These are phyloP conservation scores for Micromonas commoda DNA, from an alignment of 139 green algal genomes.

Conservation along the genomic window DNA sequence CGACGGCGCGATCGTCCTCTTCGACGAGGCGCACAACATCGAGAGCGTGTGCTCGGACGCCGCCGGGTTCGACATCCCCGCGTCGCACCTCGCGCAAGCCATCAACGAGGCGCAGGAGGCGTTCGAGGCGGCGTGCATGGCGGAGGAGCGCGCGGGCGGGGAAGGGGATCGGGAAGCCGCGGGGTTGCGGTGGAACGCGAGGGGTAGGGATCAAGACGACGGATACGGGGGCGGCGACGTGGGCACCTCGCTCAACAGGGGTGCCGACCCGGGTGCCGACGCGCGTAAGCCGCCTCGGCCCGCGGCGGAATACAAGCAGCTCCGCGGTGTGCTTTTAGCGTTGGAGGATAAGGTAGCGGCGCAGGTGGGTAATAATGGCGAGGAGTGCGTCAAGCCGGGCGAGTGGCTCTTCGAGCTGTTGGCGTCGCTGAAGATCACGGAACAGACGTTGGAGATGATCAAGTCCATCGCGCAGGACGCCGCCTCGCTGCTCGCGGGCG, in stretches of 20 bases:
- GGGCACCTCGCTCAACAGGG: background rate
- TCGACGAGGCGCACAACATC: conserved; percentile 87
- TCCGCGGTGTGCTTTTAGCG: conserved; percentile 20
- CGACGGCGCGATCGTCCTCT: conserved; percentile 68
- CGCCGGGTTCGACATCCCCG: conserved; percentile 2
- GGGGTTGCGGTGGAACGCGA: background rate
- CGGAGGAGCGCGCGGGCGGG: background rate
- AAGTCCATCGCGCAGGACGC: too few relatives aligned
- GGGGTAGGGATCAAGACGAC: background rate
- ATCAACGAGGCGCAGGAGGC: background rate
- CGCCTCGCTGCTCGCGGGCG: background rate
- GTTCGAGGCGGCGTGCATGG: background rate
- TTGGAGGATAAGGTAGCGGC: conserved; percentile 22
- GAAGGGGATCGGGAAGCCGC: background rate
- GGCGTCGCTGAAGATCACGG: background rate
- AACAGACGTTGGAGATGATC: background rate
- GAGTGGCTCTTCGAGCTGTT: conserved; percentile 51
- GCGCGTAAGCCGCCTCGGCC: too few relatives aligned
- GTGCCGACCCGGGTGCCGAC: too few relatives aligned
- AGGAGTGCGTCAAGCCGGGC: conserved; percentile 46
- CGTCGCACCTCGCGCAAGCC: conserved; percentile 7
- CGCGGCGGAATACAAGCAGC: background rate
- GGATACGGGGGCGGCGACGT: background rate
- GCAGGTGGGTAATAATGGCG: too few relatives aligned
- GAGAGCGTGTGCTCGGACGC: conserved; percentile 6